Conservation (phyloP, 2,329 filamentous ascomycete genomes). For the Colletotrichum karsti region DNA sequence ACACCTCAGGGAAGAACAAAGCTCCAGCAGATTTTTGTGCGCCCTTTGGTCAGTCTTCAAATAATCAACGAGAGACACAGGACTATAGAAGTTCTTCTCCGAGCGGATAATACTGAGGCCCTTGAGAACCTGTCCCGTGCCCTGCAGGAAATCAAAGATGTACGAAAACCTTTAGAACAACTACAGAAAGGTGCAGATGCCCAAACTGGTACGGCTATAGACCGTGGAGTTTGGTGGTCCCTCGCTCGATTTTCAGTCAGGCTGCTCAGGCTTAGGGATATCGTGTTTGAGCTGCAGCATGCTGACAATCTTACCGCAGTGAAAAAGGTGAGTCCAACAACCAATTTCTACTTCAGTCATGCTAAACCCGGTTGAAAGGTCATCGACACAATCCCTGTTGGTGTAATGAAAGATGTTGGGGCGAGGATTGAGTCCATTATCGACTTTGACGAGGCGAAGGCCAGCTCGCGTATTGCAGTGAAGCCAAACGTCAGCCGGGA, state of each 20-base stretch:
- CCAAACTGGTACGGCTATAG: conserved; percentile 60
- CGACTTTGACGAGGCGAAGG: conserved; percentile 81
- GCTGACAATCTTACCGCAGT: conserved; percentile 61
- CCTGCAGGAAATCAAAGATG: conserved; percentile 79
- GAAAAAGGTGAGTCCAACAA: conserved; percentile 52
- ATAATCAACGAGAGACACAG: conserved; percentile 77
- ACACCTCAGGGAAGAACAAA: conserved; percentile 81
- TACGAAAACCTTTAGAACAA: conserved; percentile 73
- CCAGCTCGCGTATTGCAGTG: conserved; percentile 77
- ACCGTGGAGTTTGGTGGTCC: conserved; percentile 77
- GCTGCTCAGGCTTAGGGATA: conserved; percentile 74
- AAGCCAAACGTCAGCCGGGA: conserved; percentile 74
- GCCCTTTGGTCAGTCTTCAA: conserved; percentile 74
- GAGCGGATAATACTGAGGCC: conserved; percentile 69
- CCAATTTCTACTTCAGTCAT: background rate
- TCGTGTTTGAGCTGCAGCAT: conserved; percentile 64
- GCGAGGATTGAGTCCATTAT: conserved; percentile 77
- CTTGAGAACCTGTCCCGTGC: conserved; percentile 65
- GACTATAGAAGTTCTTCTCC: conserved; percentile 72
- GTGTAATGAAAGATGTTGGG: conserved; percentile 71
- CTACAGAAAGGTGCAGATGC: conserved; percentile 80
- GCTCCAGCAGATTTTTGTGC: conserved; percentile 83
- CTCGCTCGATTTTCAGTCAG: conserved; percentile 74
- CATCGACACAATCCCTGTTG: conserved; percentile 65
- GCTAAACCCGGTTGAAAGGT: conserved; percentile 50